phyloP scores from a whole-genome alignment of 2,329 filamentous ascomycete genomes.

The Fusarium sp. region DNA sequence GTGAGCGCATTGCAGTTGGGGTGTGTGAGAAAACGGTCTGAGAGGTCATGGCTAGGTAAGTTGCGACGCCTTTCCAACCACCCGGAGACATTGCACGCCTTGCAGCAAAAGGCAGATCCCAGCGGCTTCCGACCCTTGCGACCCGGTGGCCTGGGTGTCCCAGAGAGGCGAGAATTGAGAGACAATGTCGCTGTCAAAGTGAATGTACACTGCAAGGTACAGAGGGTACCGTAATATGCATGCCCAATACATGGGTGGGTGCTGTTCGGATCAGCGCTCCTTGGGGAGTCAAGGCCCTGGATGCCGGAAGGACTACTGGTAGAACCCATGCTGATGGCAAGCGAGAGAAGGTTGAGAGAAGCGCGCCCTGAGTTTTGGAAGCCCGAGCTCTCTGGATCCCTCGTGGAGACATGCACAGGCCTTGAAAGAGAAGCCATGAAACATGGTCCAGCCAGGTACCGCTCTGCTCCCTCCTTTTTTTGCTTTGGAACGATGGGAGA shows the following conservation, averaged over 20 bases:
- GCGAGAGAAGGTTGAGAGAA: slow-evolving; percentile 35
- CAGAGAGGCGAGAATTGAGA: slow-evolving; percentile 15
- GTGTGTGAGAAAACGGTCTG: slow-evolving; percentile 23
- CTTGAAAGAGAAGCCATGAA: slow-evolving; percentile 33
- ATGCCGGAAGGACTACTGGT: slow-evolving; percentile 13
- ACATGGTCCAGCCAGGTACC: slow-evolving; percentile 39
- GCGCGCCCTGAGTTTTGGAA: slow-evolving; percentile 30
- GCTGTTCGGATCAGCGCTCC: slow-evolving; percentile 29
- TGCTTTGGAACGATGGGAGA: slow-evolving; percentile 18
- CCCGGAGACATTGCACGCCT: slow-evolving; percentile 31
- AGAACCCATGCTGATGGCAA: slow-evolving; percentile 25
- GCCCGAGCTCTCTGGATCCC: slow-evolving; percentile 28
- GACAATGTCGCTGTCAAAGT: slow-evolving; percentile 3
- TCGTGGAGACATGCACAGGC: slow-evolving; percentile 38
- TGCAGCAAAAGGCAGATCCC: slow-evolving; percentile 31
- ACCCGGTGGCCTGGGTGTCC: slow-evolving; percentile 38
- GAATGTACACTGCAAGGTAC: neutral
- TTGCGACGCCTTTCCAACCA: slow-evolving; percentile 32
- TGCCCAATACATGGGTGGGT: slow-evolving; percentile 2
- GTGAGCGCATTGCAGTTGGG: neutral
- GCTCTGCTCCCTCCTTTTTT: slow-evolving; percentile 30
- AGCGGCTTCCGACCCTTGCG: slow-evolving; percentile 35
- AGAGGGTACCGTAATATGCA: slow-evolving; percentile 10
- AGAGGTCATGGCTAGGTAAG: slow-evolving; percentile 4
- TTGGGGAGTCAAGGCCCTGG: slow-evolving; percentile 14